phyloP scores from a whole-genome alignment of 805 yeast genomes.

The Pichia thaimueangensis region DNA sequence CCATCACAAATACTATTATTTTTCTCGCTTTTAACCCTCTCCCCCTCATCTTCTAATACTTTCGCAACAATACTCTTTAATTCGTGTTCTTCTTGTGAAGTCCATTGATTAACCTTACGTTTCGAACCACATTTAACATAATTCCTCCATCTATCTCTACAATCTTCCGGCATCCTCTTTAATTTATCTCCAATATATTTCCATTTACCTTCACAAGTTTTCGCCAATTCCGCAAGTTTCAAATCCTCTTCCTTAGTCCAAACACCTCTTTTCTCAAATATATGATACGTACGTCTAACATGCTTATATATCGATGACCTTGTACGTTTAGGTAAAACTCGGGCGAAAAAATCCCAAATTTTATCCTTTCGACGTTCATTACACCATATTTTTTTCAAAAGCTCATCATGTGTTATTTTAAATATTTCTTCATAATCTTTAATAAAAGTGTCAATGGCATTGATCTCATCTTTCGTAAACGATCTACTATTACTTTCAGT shows the following conservation, averaged over 20 bases:
- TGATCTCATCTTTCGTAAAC: constrained; percentile 60
- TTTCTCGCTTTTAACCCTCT: constrained; percentile 13
- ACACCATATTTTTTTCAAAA: constrained; percentile 84
- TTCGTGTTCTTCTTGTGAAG: constrained; percentile 66
- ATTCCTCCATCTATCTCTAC: constrained; percentile 94
- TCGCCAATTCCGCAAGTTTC: constrained; percentile 53
- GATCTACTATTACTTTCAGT: constrained; percentile 21
- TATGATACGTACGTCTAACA: constrained; percentile 82
- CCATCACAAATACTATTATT: no score
- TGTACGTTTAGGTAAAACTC: constrained; percentile 76
- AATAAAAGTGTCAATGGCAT: constrained; percentile 68
- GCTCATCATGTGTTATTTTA: constrained; percentile 55
- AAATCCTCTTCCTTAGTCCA: constrained; percentile 85
- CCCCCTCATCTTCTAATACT: constrained; percentile 36
- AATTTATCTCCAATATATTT: constrained; percentile 69
- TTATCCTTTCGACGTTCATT: constrained; percentile 78
- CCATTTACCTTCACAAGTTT: constrained; percentile 79
- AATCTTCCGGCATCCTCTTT: constrained; percentile 96
- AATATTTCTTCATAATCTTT: constrained; percentile 60
- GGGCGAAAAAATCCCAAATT: constrained; percentile 80
- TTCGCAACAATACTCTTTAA: constrained; percentile 50
- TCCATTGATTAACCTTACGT: constrained; percentile 77
- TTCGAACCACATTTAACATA: constrained; percentile 85
- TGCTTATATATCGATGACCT: constrained; percentile 90
- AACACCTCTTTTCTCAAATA: constrained; percentile 80